A percentile compares a stretch with the other conserved stretches of the same genome.
phyloP scores from a whole-genome alignment of 495 filamentous ascomycete genomes.

The Podospora didyma region DNA sequence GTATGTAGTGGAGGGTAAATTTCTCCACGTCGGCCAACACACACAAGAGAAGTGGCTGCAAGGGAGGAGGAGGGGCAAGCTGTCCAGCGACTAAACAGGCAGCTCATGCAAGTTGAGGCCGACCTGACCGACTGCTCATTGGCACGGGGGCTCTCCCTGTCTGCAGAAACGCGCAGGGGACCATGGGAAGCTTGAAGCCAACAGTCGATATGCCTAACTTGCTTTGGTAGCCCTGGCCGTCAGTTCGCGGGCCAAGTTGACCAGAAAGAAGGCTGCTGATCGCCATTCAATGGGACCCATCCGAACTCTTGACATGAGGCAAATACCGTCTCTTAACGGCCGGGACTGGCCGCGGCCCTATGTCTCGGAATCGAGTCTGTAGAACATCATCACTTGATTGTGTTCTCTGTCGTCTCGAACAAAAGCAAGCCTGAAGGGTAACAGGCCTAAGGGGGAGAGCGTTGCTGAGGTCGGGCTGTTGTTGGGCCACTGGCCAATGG shows the following conservation, averaged over 20 bases:
- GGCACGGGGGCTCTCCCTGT: conserved; percentile 22
- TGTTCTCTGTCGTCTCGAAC: not conserved
- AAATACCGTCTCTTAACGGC: conserved; percentile 1
- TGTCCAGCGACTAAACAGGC: conserved; percentile 34
- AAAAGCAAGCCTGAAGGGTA: not conserved
- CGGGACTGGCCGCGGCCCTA: not conserved
- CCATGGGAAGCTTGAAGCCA: conserved; percentile 16
- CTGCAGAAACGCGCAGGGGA: conserved; percentile 26
- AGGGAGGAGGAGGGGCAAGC: conserved; percentile 20
- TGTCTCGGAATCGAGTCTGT: not conserved
- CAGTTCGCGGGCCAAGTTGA: conserved; percentile 3
- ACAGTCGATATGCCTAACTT: conserved; percentile 17
- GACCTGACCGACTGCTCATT: conserved; percentile 22
- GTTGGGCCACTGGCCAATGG: conserved; percentile 21
- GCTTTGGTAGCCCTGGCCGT: conserved; percentile 16
- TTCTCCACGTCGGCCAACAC: conserved; percentile 24
- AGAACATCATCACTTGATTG: not conserved
- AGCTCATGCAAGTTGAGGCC: conserved; percentile 28
- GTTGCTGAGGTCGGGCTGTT: not conserved
- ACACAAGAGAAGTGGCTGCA: conserved; percentile 29
- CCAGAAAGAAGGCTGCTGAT: conserved; percentile 12
- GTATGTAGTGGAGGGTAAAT: conserved; percentile 10
- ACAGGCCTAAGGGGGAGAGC: not conserved
- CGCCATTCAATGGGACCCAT: not conserved
- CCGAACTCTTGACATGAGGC: not conserved